Base-by-base conservation (phyloP, 2,329 filamentous ascomycete species). In the Ceratocystis lukuohia region DNA sequence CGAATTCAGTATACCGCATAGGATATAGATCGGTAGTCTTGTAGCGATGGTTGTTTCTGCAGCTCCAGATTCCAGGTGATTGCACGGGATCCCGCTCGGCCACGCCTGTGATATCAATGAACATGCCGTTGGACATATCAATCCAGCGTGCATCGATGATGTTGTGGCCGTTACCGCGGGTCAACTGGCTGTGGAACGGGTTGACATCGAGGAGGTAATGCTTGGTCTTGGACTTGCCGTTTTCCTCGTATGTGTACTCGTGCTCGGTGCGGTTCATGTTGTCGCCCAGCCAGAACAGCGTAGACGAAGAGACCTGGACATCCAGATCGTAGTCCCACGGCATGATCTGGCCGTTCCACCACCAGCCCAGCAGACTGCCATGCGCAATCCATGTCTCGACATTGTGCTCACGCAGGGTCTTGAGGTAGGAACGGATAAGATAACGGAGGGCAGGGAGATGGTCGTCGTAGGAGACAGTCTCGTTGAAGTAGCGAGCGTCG, bases 251-350 rank as follows among this genome's bases (percentile, higher is more conserved):
- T 57, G 72, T 73, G 74, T 84, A 89, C 33, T 77, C 75, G 74
- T 88, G 81, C 48, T 80, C 78, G 1, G 88, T 91, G 70, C 83
- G 82, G 76, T 94, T 94, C 74, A 85, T 80, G 69, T 84, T 77
- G 66, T 83, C 76, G 41, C 80, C 88, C 30, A 94, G 78, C 74
- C 84, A 84, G 45, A 78, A 74, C 59, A 94, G 79, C 0, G 89
- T 91, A 41, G 79, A 77, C 66, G 81, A 82, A 20, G 85, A 84
- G 33, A 94, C 85, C 75, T 94, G 90, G 0, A 89, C 88, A 74
- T 95, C 90, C 59, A 94, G 78, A 74, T 95, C 90, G 78, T 85
- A 88, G 74, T 94, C 89, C 89, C 89, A 92, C 0, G 89, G 88
- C 77, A 92, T 84, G 72, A 89, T 85, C 75, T 84, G 76, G 53